These are phyloP conservation scores for Dissophora globulifera DNA, from an alignment of 192 early-diverging fungal genomes.

Conservation along the genomic window DNA sequence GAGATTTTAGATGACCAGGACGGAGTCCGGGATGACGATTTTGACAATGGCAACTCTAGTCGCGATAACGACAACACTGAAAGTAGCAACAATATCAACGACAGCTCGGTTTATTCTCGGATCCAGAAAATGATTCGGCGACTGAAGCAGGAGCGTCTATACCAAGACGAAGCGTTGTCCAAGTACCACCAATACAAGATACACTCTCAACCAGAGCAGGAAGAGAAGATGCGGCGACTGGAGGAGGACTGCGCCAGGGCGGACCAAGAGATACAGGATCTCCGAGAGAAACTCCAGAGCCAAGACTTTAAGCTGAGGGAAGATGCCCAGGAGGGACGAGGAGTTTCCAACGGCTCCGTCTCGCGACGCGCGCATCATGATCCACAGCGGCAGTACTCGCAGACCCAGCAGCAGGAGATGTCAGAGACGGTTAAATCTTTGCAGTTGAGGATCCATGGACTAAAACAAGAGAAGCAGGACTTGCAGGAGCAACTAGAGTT, in stretches of 20 bases:
- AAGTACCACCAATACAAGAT: constrained; percentile 30
- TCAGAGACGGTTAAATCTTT: constrained; percentile 4
- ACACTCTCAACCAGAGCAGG: constrained; percentile 31
- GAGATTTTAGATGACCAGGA: not conserved
- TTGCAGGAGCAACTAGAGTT: constrained; percentile 1
- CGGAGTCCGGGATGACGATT: not conserved
- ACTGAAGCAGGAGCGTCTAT: constrained; percentile 1
- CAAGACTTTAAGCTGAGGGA: not conserved
- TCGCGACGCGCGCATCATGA: not conserved
- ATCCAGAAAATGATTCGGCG: constrained; percentile 15
- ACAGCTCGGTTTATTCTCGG: constrained; percentile 3
- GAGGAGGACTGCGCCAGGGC: constrained; percentile 16
- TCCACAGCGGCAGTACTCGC: too few species aligned
- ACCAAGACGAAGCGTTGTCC: constrained; percentile 10
- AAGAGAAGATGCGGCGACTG: constrained; percentile 10
- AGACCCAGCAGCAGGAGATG: too few species aligned
- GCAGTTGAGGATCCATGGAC: not conserved
- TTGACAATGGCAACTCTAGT: too few species aligned
- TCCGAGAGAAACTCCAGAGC: constrained; percentile 20
- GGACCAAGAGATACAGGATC: constrained; percentile 13
- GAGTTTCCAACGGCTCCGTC: not conserved
- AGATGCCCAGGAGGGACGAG: not conserved
- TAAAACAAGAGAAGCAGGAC: constrained; percentile 24
- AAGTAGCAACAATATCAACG: not conserved
- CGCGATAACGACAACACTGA: not conserved